Base-by-base conservation (phyloP, 1,139 yeast genomes). In the Pichia norvegensis region DNA sequence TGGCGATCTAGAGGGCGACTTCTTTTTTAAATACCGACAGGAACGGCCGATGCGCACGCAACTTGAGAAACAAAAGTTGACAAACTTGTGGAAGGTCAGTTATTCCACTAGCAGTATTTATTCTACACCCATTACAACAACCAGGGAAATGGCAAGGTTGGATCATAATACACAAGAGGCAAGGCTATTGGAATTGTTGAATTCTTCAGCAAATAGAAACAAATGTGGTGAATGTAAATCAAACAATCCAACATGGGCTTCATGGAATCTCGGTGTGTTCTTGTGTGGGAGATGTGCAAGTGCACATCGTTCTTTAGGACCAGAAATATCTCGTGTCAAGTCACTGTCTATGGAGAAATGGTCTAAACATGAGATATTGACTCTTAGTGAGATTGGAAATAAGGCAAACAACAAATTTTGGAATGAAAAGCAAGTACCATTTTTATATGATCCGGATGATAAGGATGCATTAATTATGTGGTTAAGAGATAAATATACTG, bases 311-410 rank as follows among this genome's bases (percentile, higher is more conserved):
- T 76, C 85, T 31, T 66, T 90, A 50, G 95, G 95, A 0, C 66
- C 81, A 0, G 84, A 80, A 52, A 69, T 86, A 5, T 82, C 95
- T 21, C 76, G 76, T 53, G 84, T 88, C 6, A 78, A 94, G 52
- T 85, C 95, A 0, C 67, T 92, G 52, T 82, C 95, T 1, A 72
- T 88, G 57, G 98, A 92, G 59, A 70, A 73, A 1, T 92, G 97
- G 88, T 66, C 73, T 4, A 67, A 62, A 27, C 81, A 78, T 41
- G 78, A 86, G 55, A 63, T 85, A 17, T 81, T 76, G 33, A 61
- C 73, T 29, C 65, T 87, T 45, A 69, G 76, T 47, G 67, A 74
- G 45, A 77, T 83, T 21, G 85, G 90, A 31, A 90, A 92, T 62
- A 73, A 71, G 47, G 66, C 69, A 50, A 78, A 87, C 33, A 81